phyloP scores from a whole-genome alignment of 441 rosid genomes.

The Arabidopsis lyrata region DNA sequence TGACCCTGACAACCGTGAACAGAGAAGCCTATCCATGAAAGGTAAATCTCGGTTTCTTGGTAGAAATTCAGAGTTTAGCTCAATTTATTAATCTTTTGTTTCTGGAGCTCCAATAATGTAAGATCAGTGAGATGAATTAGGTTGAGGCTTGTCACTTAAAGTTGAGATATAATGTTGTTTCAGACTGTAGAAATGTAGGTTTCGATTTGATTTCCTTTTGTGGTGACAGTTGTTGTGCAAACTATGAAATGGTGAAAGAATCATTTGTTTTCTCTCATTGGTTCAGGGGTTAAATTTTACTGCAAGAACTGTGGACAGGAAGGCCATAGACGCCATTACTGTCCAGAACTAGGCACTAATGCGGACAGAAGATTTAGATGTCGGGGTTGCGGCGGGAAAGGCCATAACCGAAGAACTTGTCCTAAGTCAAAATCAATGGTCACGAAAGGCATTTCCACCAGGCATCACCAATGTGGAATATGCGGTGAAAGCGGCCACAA shows the following conservation, averaged over 20 bases:
- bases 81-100: background rate
- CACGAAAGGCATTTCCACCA: conserved; percentile 41
- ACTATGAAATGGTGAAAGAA: background rate
- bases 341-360: conserved; percentile 66
- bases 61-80: conserved; percentile 4
- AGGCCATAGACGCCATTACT: conserved; percentile 91
- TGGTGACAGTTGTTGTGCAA: background rate
- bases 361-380: conserved; percentile 66
- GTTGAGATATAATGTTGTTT: conserved; percentile 11
- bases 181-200: conserved; percentile 1
- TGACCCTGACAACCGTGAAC: conserved; percentile 78
- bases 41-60: conserved; percentile 50
- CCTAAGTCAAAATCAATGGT: conserved; percentile 48
- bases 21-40: conserved; percentile 90
- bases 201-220: background rate
- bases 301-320: conserved; percentile 79
- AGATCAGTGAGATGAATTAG: conserved; percentile 6
- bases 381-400: conserved; percentile 72
- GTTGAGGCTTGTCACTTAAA: background rate
- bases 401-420: conserved; percentile 90
- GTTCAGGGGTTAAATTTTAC: conserved; percentile 75
- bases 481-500: conserved; percentile 79
- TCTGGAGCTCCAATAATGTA: background rate
- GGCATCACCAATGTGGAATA: conserved; percentile 53
- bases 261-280: conserved; percentile 10